Evolutionary conservation across 768 basidiomycete genomes (phyloP), one percentile per base, ranked within the genome.

Genomic region (Hypholoma fasciculare): DNA sequence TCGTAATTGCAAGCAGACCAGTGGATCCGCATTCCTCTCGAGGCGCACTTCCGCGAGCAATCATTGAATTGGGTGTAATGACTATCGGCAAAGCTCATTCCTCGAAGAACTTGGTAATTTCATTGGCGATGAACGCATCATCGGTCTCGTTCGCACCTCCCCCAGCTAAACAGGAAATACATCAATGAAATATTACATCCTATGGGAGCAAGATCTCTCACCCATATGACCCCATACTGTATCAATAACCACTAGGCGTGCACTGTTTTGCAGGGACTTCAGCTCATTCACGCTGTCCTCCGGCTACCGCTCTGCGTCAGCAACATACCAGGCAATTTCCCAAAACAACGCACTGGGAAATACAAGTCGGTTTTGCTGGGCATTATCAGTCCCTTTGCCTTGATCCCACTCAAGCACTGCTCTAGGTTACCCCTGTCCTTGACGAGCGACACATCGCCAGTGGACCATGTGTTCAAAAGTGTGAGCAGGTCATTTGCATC

Each of bases 151-250:
- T 79, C 1, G 71, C 57, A 17, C 78, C 78, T 19, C 76, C 78
- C 14, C 81, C 83, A 54, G 78, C 81, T 81, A 20, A 30, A 58
- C 26, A 20, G 8, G 38, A 47, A 16, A 16, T 62, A 34, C 38
- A 2, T 48, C 16, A n/a, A 54, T 52, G 20, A 12, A 36, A 52
- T n/a, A 34, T 7, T 50, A 14, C 16, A 7, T 7, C 38, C 34
- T 37, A 56, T 16, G 20, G 23, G 23, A 58, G 20, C 8, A 47
- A 38, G 37, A 58, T 7, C 13, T 57, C 78, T 49, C 60, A 82
- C 84, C 80, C 68, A 80, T 72, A 66, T 86, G 84, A 8, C 85
- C 85, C 82, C 80, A 85, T 37, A 80, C 72, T 1, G 82, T 81
- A 53, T 79, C 75, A 56, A 85, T 85, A n/a, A 85, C 70, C 2